Evolutionary conservation across 2,329 filamentous ascomycete genomes (phyloP), one percentile per base, ranked within the genome.

Genomic region (Fusarium sacchari): DNA sequence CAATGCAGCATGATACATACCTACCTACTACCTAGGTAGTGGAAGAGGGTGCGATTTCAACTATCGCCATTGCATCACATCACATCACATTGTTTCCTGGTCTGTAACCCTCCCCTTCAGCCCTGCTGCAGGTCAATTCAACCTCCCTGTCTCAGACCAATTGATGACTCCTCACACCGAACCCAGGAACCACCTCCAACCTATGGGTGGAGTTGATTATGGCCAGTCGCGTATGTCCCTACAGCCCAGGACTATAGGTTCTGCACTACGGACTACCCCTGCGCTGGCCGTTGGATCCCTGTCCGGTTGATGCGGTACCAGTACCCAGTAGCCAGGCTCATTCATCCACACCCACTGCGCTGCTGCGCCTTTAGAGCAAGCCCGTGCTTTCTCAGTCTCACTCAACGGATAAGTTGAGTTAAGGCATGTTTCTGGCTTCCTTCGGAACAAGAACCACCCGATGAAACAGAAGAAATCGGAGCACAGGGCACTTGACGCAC

Each of bases 161-260:
- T 78, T 26, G 58, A 61, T 78, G 76, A 78, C 76, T 78, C 76
- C 73, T 78, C 69, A 77, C 74, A 60, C 76, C 73, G 76, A 76
- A 60, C 60, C 73, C 52, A 36, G 42, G 75, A 76, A 74, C 66
- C 64, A 68, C 59, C 62, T 67, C 65, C 57, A 69, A 65, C 67
- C 50, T 71, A 70, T 58, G 56, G 53, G 53, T 58, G 53, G 44
- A 42, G 42, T 58, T 26, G 60, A 37, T 52, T 39, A 67, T 43
- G 46, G 42, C 30, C 39, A n/a, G 44, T 66, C 60, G 59, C 59
- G 14, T 24, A 44, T 49, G 61, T 60, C 55, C 47, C 40, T 58
- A 65, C 46, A 52, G n/a, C n/a, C n/a, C n/a, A n/a, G 46, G 37
- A 60, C 40, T 69, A 28, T 32, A 40, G 42, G 36, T 28, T 17